A percentile compares a stretch with the other conserved stretches of the same genome.
Conservation (phyloP, 2,329 filamentous ascomycete genomes). For the Fusarium temperatum region DNA sequence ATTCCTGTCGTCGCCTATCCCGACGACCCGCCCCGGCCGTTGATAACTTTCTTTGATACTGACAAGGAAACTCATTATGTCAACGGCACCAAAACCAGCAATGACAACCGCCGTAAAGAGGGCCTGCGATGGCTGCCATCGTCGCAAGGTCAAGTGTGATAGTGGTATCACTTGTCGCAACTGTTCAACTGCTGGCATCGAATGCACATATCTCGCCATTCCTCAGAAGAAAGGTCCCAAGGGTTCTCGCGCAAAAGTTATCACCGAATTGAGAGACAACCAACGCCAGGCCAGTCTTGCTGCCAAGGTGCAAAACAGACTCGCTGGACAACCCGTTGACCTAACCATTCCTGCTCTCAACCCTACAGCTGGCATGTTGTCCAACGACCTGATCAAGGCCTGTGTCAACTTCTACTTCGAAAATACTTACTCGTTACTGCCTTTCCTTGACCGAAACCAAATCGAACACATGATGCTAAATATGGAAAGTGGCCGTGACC, state of each 20-base stretch:
- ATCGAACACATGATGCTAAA: slow-evolving; percentile 67
- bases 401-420: slow-evolving; percentile 75
- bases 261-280: slow-evolving; percentile 75
- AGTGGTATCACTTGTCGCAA: slow-evolving; percentile 76
- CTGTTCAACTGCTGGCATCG: slow-evolving; percentile 71
- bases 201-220: slow-evolving; percentile 78
- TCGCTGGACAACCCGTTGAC: slow-evolving; percentile 60
- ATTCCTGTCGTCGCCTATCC: slow-evolving; percentile 1
- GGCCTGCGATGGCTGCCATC: slow-evolving; percentile 78
- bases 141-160: slow-evolving; percentile 79
- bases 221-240: slow-evolving; percentile 82
- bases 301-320: slow-evolving; percentile 67
- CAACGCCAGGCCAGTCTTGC: slow-evolving; percentile 73
- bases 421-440: slow-evolving; percentile 71
- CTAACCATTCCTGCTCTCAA: slow-evolving; percentile 57
- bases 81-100: slow-evolving; percentile 2
- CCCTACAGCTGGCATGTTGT: slow-evolving; percentile 69
- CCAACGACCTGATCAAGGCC: slow-evolving; percentile 69
- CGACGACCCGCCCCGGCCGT: slow-evolving; percentile 15
- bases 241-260: slow-evolving; percentile 77
- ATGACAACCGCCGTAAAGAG: slow-evolving; percentile 64
- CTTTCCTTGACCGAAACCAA: slow-evolving; percentile 67
- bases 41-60: slow-evolving; percentile 7
- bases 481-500: slow-evolving; percentile 69
- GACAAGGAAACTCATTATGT: background rate